Conservation (phyloP, 352 stramenopile genomes). For the Phytophthora brassicae region DNA sequence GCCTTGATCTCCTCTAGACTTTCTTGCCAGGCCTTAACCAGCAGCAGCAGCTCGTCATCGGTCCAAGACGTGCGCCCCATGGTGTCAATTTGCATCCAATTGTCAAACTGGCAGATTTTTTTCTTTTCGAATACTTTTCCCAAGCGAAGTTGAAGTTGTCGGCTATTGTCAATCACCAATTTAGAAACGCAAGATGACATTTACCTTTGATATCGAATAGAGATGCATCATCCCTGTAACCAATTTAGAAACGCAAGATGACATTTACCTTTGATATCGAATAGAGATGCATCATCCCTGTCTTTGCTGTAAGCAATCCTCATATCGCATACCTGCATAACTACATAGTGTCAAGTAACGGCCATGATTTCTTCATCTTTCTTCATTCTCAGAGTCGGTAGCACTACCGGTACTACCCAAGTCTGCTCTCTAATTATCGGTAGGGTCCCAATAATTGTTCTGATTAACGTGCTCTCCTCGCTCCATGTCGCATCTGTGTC, state of each 20-base stretch:
- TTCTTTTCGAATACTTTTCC: neutral
- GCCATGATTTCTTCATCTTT: no score
- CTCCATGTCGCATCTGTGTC: constrained; percentile 35
- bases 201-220: neutral
- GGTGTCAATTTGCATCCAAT: constrained; percentile 2
- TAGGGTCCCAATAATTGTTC: constrained; percentile 35
- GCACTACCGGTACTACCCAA: no score
- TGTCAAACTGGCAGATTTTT: constrained; percentile 2
- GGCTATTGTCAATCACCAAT: constrained; percentile 31
- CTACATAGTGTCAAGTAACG: no score
- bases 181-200: neutral
- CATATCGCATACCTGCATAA: no score
- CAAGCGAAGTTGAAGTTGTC: constrained; percentile 14
- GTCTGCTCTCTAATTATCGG: no score
- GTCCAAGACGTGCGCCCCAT: constrained; percentile 5
- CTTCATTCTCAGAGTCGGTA: no score
- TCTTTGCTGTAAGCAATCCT: no score
- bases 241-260: no score
- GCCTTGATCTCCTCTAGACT: neutral
- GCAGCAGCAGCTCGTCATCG: constrained; percentile 13
- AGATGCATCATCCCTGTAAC: no score
- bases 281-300: no score
- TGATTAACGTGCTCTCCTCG: constrained; percentile 17
- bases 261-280: no score
- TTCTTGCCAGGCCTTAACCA: constrained; percentile 21